Conservation (phyloP, 345 rosid genomes). For the Ceriops tagal region DNA sequence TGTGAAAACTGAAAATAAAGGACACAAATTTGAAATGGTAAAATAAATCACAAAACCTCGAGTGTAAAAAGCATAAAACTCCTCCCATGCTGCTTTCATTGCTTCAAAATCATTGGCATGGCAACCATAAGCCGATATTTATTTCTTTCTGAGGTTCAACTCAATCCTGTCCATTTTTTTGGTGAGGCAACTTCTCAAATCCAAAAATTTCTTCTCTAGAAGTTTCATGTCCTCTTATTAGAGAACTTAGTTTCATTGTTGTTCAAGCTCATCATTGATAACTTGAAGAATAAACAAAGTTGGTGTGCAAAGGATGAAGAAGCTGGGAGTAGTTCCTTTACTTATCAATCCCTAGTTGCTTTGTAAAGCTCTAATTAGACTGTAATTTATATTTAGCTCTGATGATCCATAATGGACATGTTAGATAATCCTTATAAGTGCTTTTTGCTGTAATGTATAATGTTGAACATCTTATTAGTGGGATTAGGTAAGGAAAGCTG, state of each 20-base stretch:
- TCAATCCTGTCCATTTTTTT: constrained; percentile 84
- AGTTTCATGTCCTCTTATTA: constrained; percentile 32
- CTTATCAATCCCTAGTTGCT: not conserved
- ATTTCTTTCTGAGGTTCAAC: constrained; percentile 65
- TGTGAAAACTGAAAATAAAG: not conserved
- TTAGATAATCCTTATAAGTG: no score
- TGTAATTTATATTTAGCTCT: no score
- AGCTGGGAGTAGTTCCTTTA: not conserved
- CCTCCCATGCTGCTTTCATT: constrained; percentile 79
- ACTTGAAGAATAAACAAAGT: not conserved
- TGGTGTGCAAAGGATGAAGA: not conserved
- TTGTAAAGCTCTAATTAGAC: not conserved
- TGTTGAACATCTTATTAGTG: no score
- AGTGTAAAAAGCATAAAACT: constrained; percentile 56
- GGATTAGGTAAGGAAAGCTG: no score
- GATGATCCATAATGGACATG: no score
- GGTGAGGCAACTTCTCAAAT: constrained; percentile 61
- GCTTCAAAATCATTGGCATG: constrained; percentile 65
- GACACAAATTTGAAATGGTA: not conserved
- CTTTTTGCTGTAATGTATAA: no score
- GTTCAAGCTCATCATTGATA: not conserved
- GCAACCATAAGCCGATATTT: constrained; percentile 58
- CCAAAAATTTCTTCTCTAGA: constrained; percentile 58
- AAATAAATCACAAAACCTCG: constrained; percentile 23
- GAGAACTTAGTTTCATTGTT: not conserved